Conservation (phyloP, 2,329 filamentous ascomycete genomes). For the Colletotrichum simmondsii region DNA sequence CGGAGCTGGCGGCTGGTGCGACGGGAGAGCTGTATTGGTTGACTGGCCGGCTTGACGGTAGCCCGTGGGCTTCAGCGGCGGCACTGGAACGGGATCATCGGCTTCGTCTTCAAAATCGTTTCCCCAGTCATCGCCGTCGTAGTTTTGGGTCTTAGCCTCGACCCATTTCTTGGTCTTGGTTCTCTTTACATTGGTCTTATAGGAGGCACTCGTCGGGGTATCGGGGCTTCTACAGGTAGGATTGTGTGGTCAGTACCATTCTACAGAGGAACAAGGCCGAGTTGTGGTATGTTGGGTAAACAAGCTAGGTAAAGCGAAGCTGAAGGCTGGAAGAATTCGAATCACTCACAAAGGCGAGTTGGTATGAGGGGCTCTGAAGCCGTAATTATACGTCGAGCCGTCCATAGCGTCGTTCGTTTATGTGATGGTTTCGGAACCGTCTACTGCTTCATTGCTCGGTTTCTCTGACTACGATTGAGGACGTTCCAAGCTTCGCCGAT, state of each 20-base stretch:
- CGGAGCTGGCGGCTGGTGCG: conserved; percentile 31
- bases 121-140: conserved; percentile 96
- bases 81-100: conserved; percentile 52
- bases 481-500: not conserved
- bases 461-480: not conserved
- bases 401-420: conserved; percentile 26
- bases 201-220: conserved; percentile 52
- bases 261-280: not conserved
- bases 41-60: conserved; percentile 44
- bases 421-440: not conserved
- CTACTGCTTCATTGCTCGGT: conserved; percentile 25
- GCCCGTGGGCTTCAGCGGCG: conserved; percentile 36
- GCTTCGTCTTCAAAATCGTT: conserved; percentile 69
- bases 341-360: conserved; percentile 30
- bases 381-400: conserved; percentile 30
- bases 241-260: not conserved
- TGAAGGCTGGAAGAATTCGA: not conserved
- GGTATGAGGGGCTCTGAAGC: conserved; percentile 26
- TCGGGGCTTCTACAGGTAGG: conserved; percentile 29
- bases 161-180: conserved; percentile 96
- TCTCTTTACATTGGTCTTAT: conserved; percentile 88
- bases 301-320: not conserved
- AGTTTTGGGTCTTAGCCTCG: conserved; percentile 85
- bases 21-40: conserved; percentile 38
- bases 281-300: not conserved